Evolutionary conservation across 345 rosid genomes (phyloP).

Genomic region (Salix purpurea): DNA sequence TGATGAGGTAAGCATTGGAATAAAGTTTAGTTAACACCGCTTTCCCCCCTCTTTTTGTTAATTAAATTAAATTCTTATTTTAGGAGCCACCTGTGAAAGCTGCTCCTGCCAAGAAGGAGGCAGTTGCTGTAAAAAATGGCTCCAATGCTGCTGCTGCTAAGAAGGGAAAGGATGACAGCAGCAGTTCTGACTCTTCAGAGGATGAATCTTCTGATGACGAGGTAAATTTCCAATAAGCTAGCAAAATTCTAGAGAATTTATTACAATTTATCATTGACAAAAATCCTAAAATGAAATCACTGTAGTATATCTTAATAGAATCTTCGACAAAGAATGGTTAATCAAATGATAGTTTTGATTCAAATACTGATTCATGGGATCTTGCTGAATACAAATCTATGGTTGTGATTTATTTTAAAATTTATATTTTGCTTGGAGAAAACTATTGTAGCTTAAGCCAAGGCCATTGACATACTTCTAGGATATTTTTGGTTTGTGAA

Average conservation of each 20-base stretch:
- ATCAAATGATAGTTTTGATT: too few relatives aligned
- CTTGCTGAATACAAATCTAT: too few relatives aligned
- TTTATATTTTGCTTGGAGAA: too few relatives aligned
- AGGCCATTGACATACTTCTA: too few relatives aligned
- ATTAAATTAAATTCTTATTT: not conserved
- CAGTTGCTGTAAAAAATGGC: constrained; percentile 16
- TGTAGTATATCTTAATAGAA: not conserved
- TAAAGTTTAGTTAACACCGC: not conserved
- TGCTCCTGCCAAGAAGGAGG: constrained; percentile 22
- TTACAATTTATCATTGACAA: not conserved
- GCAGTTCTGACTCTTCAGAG: constrained; percentile 15
- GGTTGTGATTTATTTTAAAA: too few relatives aligned
- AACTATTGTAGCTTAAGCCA: too few relatives aligned
- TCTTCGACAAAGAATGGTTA: too few relatives aligned
- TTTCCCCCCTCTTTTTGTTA: not conserved
- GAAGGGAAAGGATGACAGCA: constrained; percentile 12
- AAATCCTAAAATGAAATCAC: not conserved
- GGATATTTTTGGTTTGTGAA: too few relatives aligned
- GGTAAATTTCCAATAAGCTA: not conserved
- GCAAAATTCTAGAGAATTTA: too few relatives aligned
- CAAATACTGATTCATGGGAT: too few relatives aligned
- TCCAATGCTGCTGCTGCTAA: constrained; percentile 2
- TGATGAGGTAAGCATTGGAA: not conserved
- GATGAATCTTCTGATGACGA: constrained; percentile 17
- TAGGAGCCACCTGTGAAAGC: constrained; percentile 30